Evolutionary conservation across 2,329 filamentous ascomycete genomes (phyloP).

Genomic region (Xylaria multiplex): DNA sequence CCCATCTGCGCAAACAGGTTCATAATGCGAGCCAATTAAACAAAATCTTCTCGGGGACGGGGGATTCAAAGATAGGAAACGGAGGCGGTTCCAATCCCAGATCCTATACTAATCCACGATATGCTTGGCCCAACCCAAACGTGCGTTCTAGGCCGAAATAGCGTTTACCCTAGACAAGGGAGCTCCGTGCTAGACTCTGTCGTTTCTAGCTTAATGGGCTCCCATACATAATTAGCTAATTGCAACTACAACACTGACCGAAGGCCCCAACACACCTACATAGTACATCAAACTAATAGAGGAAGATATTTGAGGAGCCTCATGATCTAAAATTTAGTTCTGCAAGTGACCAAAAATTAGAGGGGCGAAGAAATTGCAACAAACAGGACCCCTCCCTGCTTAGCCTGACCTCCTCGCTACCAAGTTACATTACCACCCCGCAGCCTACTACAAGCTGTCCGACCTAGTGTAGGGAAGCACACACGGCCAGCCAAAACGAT

Average conservation of each 20-base stretch:
- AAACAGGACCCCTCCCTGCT: not conserved
- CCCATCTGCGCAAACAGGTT: not conserved
- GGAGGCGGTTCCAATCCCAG: not conserved
- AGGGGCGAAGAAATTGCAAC: not conserved
- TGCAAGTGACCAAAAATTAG: not conserved
- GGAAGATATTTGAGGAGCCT: not conserved
- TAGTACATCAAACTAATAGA: no score
- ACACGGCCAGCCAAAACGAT: no score
- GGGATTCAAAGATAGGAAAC: not conserved
- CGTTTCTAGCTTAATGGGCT: not conserved
- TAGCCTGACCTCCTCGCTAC: not conserved
- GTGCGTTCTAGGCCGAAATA: conserved; percentile 21
- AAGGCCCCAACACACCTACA: no score
- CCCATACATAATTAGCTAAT: not conserved
- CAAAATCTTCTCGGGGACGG: not conserved
- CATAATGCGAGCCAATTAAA: not conserved
- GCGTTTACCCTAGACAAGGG: conserved; percentile 5
- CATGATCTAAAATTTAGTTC: conserved; percentile 2
- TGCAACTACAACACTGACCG: not conserved
- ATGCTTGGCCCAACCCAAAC: not conserved
- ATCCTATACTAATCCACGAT: not conserved
- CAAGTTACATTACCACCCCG: not conserved
- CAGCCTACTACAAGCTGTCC: not conserved
- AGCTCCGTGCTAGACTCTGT: conserved; percentile 6
- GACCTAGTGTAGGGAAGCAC: not conserved